Evolutionary conservation across 768 basidiomycete species (phyloP).

Genomic region (Trametes elegans): DNA sequence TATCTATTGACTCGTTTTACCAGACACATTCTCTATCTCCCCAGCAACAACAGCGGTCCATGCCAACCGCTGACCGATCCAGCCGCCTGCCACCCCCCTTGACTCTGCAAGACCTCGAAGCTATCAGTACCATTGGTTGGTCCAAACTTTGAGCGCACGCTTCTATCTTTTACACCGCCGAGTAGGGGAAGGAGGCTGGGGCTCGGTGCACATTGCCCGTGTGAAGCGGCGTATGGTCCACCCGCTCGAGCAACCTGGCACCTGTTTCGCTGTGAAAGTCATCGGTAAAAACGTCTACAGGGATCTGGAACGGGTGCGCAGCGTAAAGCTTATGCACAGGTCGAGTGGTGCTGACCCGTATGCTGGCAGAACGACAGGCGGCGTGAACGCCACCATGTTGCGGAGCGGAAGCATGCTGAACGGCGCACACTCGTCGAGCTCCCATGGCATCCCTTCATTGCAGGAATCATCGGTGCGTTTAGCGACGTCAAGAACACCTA

Average conservation of each 20-base stretch:
- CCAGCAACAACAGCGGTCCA: not conserved
- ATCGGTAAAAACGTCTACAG: constrained; percentile 37
- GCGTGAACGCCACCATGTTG: not conserved
- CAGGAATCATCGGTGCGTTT: constrained; percentile 45
- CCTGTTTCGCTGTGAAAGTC: constrained; percentile 49
- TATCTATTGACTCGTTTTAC: too few species aligned
- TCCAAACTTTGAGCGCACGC: not conserved
- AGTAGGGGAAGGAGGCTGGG: constrained; percentile 42
- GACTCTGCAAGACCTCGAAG: not conserved
- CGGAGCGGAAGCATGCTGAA: constrained; percentile 35
- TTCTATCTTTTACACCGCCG: not conserved
- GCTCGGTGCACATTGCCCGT: constrained; percentile 43
- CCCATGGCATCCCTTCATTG: constrained; percentile 55
- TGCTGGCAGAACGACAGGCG: constrained; percentile 6
- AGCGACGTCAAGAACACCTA: constrained; percentile 49
- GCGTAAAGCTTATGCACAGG: not conserved
- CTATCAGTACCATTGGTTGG: not conserved
- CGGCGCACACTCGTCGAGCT: constrained; percentile 39
- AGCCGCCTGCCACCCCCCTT: not conserved
- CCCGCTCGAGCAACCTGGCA: constrained; percentile 34
- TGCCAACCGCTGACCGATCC: not conserved
- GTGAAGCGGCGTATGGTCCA: constrained; percentile 29
- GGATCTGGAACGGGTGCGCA: constrained; percentile 31
- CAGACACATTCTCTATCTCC: not conserved
- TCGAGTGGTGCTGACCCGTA: not conserved